These are phyloP conservation scores for Chionographis japonica DNA, from an alignment of 106 monocot genomes.

Conservation along the genomic window DNA sequence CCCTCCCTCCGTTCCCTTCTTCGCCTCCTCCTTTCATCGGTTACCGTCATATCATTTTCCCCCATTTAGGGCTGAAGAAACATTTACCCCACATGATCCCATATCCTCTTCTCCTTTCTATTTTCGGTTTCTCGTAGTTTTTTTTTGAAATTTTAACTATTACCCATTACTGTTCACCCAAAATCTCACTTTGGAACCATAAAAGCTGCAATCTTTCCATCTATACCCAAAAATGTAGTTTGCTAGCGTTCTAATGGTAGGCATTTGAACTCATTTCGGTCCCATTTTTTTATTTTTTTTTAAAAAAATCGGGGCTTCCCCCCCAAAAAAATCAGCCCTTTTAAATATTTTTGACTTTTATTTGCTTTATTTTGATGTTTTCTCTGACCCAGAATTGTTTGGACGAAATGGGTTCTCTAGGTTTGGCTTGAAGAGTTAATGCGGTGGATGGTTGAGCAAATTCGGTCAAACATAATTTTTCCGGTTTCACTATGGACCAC, in stretches of 20 bases:
- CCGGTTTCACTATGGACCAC: constrained; percentile 15
- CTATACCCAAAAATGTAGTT: too few relatives aligned
- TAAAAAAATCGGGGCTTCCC: neutral
- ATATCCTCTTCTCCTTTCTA: neutral
- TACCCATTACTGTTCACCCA: neutral
- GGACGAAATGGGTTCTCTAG: constrained; percentile 6
- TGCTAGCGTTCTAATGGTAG: too few relatives aligned
- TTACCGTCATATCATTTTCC: too few relatives aligned
- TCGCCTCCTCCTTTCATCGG: neutral
- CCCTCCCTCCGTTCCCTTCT: neutral
- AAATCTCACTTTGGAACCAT: neutral
- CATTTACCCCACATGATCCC: neutral
- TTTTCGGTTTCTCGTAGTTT: neutral
- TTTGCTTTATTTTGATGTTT: neutral
- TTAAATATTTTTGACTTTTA: too few relatives aligned
- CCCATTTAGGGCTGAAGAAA: too few relatives aligned
- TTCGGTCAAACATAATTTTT: neutral
- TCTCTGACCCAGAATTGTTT: neutral
- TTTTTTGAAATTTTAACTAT: too few relatives aligned
- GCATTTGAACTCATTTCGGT: neutral
- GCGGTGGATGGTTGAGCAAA: constrained; percentile 7
- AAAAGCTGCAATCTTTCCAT: neutral
- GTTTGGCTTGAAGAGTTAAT: neutral
- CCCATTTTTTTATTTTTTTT: neutral
- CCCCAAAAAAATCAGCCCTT: too few relatives aligned